Evolutionary conservation across 768 basidiomycete genomes (phyloP).

Genomic region (Phylloporus sp.): DNA sequence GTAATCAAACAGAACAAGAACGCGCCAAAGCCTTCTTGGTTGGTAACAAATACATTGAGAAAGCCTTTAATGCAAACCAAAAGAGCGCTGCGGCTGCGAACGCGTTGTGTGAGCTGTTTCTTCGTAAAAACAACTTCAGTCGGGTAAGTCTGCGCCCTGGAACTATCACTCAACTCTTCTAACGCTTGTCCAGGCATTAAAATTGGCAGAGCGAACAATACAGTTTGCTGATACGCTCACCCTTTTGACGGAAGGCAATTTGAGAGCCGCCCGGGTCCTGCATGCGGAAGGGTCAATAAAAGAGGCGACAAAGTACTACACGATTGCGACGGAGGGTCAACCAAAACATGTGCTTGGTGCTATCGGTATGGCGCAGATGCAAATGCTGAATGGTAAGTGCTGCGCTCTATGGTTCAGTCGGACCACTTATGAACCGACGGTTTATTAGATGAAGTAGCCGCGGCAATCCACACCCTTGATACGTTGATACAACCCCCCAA

Average conservation of each 20-base stretch:
- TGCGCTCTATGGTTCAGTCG: neutral
- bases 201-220: constrained; percentile 90
- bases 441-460: constrained; percentile 70
- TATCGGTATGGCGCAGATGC: constrained; percentile 84
- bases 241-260: constrained; percentile 80
- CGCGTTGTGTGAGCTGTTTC: constrained; percentile 74
- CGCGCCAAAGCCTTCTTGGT: constrained; percentile 54
- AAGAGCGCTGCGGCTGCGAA: constrained; percentile 80
- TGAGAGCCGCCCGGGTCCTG: constrained; percentile 76
- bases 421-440: constrained; percentile 1
- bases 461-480: constrained; percentile 83
- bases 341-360: constrained; percentile 75
- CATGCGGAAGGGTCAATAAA: constrained; percentile 65
- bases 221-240: constrained; percentile 90
- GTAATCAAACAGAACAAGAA: constrained; percentile 58
- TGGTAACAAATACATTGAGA: constrained; percentile 70
- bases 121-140: constrained; percentile 63
- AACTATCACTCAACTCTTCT: neutral
- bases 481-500: constrained; percentile 66
- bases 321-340: constrained; percentile 59
- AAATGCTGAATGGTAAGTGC: constrained; percentile 71
- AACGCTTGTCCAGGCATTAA: constrained; percentile 58
- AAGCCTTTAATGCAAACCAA: constrained; percentile 72
- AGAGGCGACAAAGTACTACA: constrained; percentile 71
- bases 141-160: constrained; percentile 40